Evolutionary conservation across 2,329 filamentous ascomycete genomes (phyloP).

Genomic region (Stromatinia cepivora): DNA sequence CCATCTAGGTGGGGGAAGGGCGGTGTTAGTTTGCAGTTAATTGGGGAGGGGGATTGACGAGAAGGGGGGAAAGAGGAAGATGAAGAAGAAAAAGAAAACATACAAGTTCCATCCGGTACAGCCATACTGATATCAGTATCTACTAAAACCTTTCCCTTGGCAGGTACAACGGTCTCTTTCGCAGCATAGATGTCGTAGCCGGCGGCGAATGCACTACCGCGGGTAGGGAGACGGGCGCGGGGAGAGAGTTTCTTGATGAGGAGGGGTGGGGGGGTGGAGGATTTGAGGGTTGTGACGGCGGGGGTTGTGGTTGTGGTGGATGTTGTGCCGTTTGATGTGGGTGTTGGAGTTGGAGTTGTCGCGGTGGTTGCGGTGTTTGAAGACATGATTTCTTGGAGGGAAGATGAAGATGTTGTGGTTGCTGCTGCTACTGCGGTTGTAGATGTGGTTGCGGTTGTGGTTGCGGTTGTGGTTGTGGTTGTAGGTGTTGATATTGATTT

Average conservation of each 20-base stretch:
- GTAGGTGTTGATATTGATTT: background rate
- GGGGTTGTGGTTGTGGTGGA: slow-evolving; percentile 6
- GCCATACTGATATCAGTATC: slow-evolving; percentile 91
- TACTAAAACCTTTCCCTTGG: slow-evolving; percentile 80
- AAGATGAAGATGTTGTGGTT: background rate
- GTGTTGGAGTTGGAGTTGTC: background rate
- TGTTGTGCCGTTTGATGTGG: slow-evolving; percentile 17
- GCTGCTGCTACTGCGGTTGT: background rate
- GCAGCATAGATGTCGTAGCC: slow-evolving; percentile 92
- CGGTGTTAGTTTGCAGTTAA: slow-evolving; percentile 4
- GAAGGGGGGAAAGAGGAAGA: background rate
- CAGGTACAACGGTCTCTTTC: slow-evolving; percentile 71
- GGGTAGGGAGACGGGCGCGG: slow-evolving; percentile 78
- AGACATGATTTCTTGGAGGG: slow-evolving; percentile 24
- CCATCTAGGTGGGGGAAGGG: slow-evolving; percentile 64
- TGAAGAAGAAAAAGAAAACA: slow-evolving; percentile 40
- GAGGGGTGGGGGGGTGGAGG: slow-evolving; percentile 34
- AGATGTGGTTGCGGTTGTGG: background rate
- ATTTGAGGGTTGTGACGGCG: slow-evolving; percentile 28
- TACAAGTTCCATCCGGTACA: slow-evolving; percentile 87
- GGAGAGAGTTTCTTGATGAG: slow-evolving; percentile 81
- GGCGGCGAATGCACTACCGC: slow-evolving; percentile 85
- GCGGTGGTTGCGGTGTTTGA: slow-evolving; percentile 15
- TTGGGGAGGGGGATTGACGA: background rate
- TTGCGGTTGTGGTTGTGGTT: background rate